Base-by-base conservation (phyloP, 768 basidiomycete genomes). In the Pleurotus djamor region DNA sequence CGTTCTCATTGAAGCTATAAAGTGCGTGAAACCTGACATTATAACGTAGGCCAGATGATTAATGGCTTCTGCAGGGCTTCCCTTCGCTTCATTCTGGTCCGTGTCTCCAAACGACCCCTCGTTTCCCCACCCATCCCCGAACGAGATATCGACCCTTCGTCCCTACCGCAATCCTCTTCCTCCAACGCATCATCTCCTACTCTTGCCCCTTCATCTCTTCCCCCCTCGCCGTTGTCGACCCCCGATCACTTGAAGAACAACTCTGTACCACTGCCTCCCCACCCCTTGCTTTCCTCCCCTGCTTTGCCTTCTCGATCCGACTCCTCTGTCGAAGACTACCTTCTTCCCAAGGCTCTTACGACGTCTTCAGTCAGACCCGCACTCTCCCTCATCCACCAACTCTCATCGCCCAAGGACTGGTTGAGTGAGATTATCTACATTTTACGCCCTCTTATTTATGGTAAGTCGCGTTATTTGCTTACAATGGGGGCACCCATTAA, bases 161-260 rank as follows among this genome's bases (percentile, higher is more conserved):
- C 81, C 48, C 68, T 94, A 6, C 82, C 87, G 12, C 21, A 28
- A 28, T 21, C 54, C 12, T 69, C 82, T 8, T 76, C 76, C 41
- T 83, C 81, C 32, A 75, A 77, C 56, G 69, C 78, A 33, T 82
- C 83, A 6, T 84, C 89, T 14, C 85, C 87, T 16, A 85, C 85
- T 4, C 75, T 86, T 47, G 84, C 77, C 33, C 79, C 86, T 3
- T 83, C 87, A 5, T 82, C 86, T 7, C 80, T 81, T 12, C 74
- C 78, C 0, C 74, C 77, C 16, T 88, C 88, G 4, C 77, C 81
- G 6, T 78, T 86, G 12, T 72, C 79, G 17, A 88, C 89, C 35
- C 91, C 92, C 4, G 86, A 92, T 35, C 94, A 95, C 67, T 77
- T 95, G 14, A 86, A 81, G 71, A 92, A 93, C 62, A 94, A 94